Evolutionary conservation across 495 filamentous ascomycete genomes (phyloP), one percentile per base, ranked within the genome.

Genomic region (Penicillium cataractarum): DNA sequence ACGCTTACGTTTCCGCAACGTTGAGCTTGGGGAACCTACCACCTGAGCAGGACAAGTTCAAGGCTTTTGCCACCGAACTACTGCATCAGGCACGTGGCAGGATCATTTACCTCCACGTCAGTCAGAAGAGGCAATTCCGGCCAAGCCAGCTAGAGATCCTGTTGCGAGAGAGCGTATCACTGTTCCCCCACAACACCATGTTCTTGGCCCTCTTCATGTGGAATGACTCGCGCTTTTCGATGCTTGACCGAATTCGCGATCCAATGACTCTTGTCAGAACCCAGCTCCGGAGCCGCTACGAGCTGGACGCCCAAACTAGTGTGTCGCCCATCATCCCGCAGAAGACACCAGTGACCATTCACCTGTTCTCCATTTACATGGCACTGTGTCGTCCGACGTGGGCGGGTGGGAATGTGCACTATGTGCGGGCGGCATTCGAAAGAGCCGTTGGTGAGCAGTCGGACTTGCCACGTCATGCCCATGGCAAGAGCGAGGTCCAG

Each of bases 141-240:
- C 89, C 91, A 12, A 71, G 82, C 2, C 72, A 82, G 22, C 69
- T 97, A 54, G 89, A 90, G 39, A 68, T 78, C 21, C 69, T 84
- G 4, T 79, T 97, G 3, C 64, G 76, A 6, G 70, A 83, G 29
- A 88, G 87, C 62, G 74, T 95, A 32, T 55, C 61, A 4, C 65
- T 78, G 12, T 96, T 90, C 73, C 92, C 92, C 0, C 77, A 82
- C 31, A 97, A 97, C 78, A 91, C 89, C 2, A 82, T 92, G 37
- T 89, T 97, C 63, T 82, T 94, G 54, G 77, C 83, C 17, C 78
- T 93, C 15, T 89, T 88, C 71, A 79, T 83, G 10, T 92, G 87
- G 87, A 87, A 89, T 66, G 86, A 92, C 66, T 75, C 85, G 15
- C 81, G 86, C 6, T 80, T 90, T 21, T 85, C 83, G 35, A 83